Base-by-base conservation (phyloP, 768 basidiomycete genomes). In the Cyathus striatus region DNA sequence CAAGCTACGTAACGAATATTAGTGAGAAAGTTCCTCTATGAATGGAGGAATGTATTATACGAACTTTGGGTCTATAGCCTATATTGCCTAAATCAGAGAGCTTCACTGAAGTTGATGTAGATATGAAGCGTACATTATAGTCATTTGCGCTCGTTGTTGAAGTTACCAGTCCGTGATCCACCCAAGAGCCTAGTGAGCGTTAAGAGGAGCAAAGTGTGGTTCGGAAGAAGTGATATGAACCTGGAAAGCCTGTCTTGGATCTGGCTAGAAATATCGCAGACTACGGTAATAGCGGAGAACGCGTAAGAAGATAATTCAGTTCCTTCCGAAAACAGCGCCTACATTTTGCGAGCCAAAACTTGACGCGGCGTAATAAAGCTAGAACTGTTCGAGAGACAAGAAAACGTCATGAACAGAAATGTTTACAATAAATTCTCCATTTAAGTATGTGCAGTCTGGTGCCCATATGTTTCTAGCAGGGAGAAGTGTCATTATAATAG, bases 51-150 rank as follows among this genome's bases (percentile, higher is more conserved):
- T 27, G 21, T 20, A 17, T 5, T 41, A 23, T 2, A 59, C 70
- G 44, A 47, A 73, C 74, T 74, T 73, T 23, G 76, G 75, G 52
- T 77, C 76, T 49, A 77, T 76, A 5, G 76, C 74, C 72, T 75
- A 42, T 18, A 23, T 14, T 22, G 12, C 21, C 21, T 20, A 47
- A 18, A 7, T 46, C 20, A 17, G 23, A 13, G 9, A 17, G 14
- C 33, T 26, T 17, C 13, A 23, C 32, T 9, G 20, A n/a, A 27
- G 16, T 26, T 2, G 33, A 9, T 26, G 25, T 23, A 21, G 47
- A 30, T 13, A 27, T 4, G 36, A 23, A n/a, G 47, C 62, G 24
- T 44, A 70, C 71, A 47, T 75, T 75, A 50, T 70, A 72, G 45
- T 68, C 55, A 39, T 66, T 64, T 14, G 60, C 52, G 13, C 48